Evolutionary conservation across 129 eudicot genomes (phyloP), one percentile per base, ranked within the genome.

Genomic region (Helichrysum umbraculigerum): DNA sequence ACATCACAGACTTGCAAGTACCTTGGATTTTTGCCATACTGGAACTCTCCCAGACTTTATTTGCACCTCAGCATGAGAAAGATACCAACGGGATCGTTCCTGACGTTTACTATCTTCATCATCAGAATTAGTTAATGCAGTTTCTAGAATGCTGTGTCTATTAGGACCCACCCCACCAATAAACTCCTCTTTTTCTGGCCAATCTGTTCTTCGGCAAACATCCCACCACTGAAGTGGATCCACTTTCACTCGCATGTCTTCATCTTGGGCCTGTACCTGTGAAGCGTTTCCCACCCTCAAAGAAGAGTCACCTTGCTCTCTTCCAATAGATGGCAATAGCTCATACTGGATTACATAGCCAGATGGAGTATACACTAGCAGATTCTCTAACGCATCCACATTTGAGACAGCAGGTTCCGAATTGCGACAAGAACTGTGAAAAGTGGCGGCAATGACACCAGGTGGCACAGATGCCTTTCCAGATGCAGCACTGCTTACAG

Each of bases 61-160:
- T 75, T 94, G 97, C 93, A 94, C 94, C 79, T 94, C 99, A 14
- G 99, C 99, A 72, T 91, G 89, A 19, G 99, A 89, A 74, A 91
- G 85, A 73, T 86, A 85, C 90, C 85, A 84, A 69, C 86, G 85
- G 15, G 96, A 87, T 73, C 81, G 86, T 65, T 89, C 97, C 21
- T 76, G 82, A 59, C 35, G 83, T 77, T 84, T 86, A 44, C 42
- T 76, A 76, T 91, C 87, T 65, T 82, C 91, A 71, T 68, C 81
- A 57, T 83, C 87, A 78, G 87, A 88, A 42, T 73, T 65, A 59
- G 35, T 76, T 66, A 78, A 56, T 17, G 21, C 67, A 20, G 52
- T 72, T 56, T 70, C 89, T 21, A 78, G 70, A 61, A 79, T 30
- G 71, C 70, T 81, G 11, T 58, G 86, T 60, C 87, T 60, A 20